phyloP scores from a whole-genome alignment of 139 green algal genomes.

The Chlorella vulgaris region DNA sequence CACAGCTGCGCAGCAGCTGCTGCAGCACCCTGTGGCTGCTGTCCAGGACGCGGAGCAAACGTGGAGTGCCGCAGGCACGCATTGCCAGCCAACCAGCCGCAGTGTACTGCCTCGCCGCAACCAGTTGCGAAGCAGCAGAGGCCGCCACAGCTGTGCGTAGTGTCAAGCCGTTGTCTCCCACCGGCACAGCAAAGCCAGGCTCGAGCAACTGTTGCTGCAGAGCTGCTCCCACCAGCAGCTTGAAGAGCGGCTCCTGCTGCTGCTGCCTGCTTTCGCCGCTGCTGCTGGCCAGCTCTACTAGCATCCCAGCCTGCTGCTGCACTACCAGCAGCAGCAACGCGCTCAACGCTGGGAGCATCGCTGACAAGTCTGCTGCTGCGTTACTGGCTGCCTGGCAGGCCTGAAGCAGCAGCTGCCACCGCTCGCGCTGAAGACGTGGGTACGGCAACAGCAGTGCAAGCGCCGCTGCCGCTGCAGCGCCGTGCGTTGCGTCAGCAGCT shows the following conservation, averaged over 20 bases:
- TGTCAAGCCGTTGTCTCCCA: not conserved
- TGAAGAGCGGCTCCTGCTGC: not conserved
- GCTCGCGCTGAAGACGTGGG: not conserved
- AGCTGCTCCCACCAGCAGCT: not conserved
- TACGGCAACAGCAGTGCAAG: slow-evolving; percentile 21
- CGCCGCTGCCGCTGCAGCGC: slow-evolving; percentile 14
- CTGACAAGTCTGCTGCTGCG: not conserved
- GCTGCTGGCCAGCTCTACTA: not conserved
- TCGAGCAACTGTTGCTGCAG: slow-evolving; percentile 12
- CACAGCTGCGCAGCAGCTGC: slow-evolving; percentile 21
- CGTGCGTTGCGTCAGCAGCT: slow-evolving; percentile 20
- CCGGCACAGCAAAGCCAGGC: not conserved
- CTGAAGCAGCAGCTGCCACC: slow-evolving; percentile 13
- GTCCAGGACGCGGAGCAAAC: slow-evolving; percentile 37
- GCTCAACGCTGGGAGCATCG: slow-evolving; percentile 5
- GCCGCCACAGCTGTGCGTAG: not conserved
- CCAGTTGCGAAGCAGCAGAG: slow-evolving; percentile 20
- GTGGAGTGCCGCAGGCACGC: slow-evolving; percentile 1
- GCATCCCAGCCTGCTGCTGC: not conserved
- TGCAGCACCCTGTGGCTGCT: slow-evolving; percentile 1
- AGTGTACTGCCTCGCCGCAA: slow-evolving; percentile 9
- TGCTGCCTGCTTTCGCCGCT: not conserved
- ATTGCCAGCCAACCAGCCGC: slow-evolving; percentile 35
- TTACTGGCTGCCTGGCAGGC: not conserved
- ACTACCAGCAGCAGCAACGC: not conserved